Conservation (phyloP, 345 rosid species). For the Melastoma malabathricum region DNA sequence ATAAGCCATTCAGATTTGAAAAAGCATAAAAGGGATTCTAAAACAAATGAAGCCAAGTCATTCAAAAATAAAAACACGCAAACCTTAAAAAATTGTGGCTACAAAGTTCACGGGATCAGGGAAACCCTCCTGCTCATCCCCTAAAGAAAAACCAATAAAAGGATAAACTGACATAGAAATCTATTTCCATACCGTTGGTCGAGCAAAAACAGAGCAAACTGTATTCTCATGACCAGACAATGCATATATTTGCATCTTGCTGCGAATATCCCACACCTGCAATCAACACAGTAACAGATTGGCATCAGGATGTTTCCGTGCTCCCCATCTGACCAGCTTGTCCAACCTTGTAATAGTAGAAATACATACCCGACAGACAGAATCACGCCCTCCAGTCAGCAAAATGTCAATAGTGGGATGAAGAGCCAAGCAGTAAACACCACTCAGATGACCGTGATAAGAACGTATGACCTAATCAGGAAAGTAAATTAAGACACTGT, state of each 20-base stretch:
- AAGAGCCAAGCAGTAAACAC: conserved; percentile 95
- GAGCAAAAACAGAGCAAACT: conserved; percentile 90
- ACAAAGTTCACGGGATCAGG: too few relatives aligned
- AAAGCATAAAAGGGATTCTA: too few relatives aligned
- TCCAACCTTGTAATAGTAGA: not conserved
- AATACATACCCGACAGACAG: conserved; percentile 82
- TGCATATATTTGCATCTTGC: conserved; percentile 92
- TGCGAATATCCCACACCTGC: conserved; percentile 98
- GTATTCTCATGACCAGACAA: conserved; percentile 92
- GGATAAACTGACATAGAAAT: not conserved
- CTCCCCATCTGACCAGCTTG: too few relatives aligned
- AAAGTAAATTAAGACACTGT: conserved; percentile 7
- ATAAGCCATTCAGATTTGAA: too few relatives aligned
- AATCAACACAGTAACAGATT: not conserved
- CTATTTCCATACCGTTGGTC: conserved; percentile 55
- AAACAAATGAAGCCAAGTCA: too few relatives aligned
- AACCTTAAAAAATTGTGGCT: too few relatives aligned
- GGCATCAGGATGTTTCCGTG: not conserved
- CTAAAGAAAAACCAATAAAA: not conserved
- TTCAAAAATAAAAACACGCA: too few relatives aligned
- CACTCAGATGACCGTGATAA: conserved; percentile 96
- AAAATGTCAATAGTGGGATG: conserved; percentile 86
- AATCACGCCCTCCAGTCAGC: conserved; percentile 97
- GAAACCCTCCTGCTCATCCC: too few relatives aligned
- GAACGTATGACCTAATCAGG: conserved; percentile 65